These are phyloP conservation scores for Cutaneotrichosporon sp. DNA, from an alignment of 1,284 basidiomycete species.

Conservation along the genomic window DNA sequence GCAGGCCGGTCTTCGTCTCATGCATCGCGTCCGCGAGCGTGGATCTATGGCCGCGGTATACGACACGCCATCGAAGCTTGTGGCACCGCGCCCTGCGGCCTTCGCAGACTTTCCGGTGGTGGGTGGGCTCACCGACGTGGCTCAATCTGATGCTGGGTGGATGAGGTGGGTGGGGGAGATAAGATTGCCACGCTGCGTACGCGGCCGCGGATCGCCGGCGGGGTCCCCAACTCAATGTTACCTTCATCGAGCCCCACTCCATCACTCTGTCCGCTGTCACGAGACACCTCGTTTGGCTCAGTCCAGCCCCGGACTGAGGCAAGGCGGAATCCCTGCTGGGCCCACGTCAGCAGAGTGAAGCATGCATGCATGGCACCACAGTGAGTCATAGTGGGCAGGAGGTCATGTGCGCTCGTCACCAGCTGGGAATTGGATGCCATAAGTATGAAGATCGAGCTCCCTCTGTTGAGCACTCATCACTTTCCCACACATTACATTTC, in stretches of 20 bases:
- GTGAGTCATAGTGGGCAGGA: background rate
- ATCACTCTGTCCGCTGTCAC: background rate
- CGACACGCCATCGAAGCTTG: too few species aligned
- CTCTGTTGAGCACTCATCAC: background rate
- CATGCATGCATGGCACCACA: background rate
- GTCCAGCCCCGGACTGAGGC: background rate
- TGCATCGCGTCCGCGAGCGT: too few species aligned
- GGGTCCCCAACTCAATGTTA: background rate
- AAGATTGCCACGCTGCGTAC: background rate
- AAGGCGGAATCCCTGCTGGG: background rate
- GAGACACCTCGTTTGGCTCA: background rate
- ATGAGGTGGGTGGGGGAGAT: slow-evolving; percentile 8
- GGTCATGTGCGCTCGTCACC: background rate
- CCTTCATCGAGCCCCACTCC: background rate
- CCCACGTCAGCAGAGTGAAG: background rate
- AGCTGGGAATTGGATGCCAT: background rate
- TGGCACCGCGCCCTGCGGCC: too few species aligned
- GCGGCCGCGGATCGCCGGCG: background rate
- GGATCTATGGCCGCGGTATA: too few species aligned
- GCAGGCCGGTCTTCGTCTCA: too few species aligned
- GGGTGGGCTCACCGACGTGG: too few species aligned
- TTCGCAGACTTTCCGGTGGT: too few species aligned
- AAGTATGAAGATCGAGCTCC: background rate
- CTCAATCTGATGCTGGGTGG: background rate
- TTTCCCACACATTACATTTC: background rate